Evolutionary conservation across 257 asterid species (phyloP).

Genomic region (Coffea eugenioides): DNA sequence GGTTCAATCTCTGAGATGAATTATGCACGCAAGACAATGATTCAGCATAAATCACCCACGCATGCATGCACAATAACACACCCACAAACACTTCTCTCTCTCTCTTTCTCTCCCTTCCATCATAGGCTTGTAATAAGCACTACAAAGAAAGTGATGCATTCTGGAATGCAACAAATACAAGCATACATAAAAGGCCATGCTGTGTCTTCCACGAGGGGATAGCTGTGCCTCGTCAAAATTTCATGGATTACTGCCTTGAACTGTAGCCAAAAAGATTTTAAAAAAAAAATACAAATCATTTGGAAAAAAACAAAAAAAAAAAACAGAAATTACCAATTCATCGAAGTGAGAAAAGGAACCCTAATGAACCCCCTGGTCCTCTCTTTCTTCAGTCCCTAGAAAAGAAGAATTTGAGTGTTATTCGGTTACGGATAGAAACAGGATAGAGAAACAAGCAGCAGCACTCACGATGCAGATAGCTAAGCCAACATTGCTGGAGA

Average conservation of each 20-base stretch:
- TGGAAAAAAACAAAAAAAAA: no score
- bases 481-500: neutral
- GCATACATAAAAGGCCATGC: neutral
- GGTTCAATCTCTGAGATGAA: neutral
- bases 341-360: neutral
- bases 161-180: neutral
- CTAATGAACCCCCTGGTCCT: neutral
- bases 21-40: neutral
- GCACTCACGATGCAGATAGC: conserved; percentile 26
- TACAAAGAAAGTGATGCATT: neutral
- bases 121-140: neutral
- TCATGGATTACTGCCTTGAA: neutral
- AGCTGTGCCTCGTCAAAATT: neutral
- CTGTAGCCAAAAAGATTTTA: neutral
- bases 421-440: neutral
- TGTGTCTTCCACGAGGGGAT: neutral
- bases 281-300: neutral
- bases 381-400: conserved; percentile 8
- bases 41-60: neutral
- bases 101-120: neutral
- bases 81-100: neutral
- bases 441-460: neutral
- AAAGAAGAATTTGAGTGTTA: neutral
- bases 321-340: neutral
- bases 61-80: neutral